phyloP scores from a whole-genome alignment of 176 grass and related monocot genomes.

The Eleusine coracana region DNA sequence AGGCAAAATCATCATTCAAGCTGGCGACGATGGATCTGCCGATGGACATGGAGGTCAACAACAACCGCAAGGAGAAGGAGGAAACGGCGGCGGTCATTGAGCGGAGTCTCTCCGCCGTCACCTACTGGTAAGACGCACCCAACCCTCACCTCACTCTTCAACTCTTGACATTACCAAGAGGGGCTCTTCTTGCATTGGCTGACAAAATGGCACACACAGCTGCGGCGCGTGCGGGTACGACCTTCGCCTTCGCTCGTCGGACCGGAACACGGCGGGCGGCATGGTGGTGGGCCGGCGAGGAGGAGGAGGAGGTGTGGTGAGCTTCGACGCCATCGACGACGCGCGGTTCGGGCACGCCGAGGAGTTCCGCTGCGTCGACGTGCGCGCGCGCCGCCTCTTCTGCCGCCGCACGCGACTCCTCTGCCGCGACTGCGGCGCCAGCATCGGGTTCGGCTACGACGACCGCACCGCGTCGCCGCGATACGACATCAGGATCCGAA shows the following conservation, averaged over 20 bases:
- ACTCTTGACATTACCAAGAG: no score
- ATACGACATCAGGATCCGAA: slow-evolving; percentile 52
- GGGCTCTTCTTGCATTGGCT: no score
- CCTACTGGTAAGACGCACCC: slow-evolving; percentile 37
- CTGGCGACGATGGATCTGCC: background rate
- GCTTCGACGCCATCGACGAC: slow-evolving; percentile 62
- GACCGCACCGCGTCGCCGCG: slow-evolving; percentile 18
- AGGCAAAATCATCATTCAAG: background rate
- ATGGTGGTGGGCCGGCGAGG: slow-evolving; percentile 34
- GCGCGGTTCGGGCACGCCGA: slow-evolving; percentile 60
- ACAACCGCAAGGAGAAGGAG: background rate
- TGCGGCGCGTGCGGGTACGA: slow-evolving; percentile 60
- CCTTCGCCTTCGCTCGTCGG: slow-evolving; percentile 53
- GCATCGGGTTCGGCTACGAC: slow-evolving; percentile 50
- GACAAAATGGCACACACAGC: slow-evolving; percentile 23
- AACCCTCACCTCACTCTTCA: background rate
- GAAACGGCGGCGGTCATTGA: background rate
- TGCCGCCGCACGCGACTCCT: slow-evolving; percentile 46
- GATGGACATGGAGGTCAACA: slow-evolving; percentile 1
- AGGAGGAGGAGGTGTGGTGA: slow-evolving; percentile 42
- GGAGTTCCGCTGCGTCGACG: slow-evolving; percentile 59
- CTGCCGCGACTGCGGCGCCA: slow-evolving; percentile 60
- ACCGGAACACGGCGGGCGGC: slow-evolving; percentile 52
- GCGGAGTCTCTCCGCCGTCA: slow-evolving; percentile 44
- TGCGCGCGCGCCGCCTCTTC: slow-evolving; percentile 49